Percentiles rank a stretch among this genome's conserved stretches.
These are phyloP conservation scores for Fusarium gaditjirri DNA, from an alignment of 2,329 filamentous ascomycete genomes.

Conservation along the genomic window DNA sequence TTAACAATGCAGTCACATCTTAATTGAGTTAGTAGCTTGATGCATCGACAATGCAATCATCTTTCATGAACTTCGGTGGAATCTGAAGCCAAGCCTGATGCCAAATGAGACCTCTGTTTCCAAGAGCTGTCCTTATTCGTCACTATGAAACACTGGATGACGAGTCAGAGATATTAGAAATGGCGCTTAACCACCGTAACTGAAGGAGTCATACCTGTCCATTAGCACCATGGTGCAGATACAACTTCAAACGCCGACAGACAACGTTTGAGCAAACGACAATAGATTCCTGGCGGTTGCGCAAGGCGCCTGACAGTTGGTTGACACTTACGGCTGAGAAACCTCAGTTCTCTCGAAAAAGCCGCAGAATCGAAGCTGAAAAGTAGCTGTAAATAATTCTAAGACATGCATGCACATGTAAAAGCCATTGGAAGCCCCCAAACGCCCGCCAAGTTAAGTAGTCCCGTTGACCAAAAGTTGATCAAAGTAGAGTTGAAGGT, in stretches of 20 bases:
- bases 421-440: background rate
- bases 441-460: background rate
- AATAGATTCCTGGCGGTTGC: background rate
- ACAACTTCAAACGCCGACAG: background rate
- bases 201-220: background rate
- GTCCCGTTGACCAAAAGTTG: background rate
- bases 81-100: background rate
- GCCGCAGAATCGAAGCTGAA: background rate
- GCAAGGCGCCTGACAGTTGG: background rate
- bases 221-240: background rate
- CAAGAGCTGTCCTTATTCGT: background rate
- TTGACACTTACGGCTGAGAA: background rate
- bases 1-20: background rate
- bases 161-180: background rate
- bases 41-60: background rate
- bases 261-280: slow-evolving; percentile 11
- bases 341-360: background rate
- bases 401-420: background rate
- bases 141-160: slow-evolving; percentile 7
- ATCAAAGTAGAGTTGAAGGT: background rate
- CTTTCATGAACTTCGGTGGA: background rate
- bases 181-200: background rate
- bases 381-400: background rate
- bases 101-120: background rate
- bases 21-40: background rate